Base-by-base conservation (phyloP, 306 rosid species). In the Acacia melanoxylon region DNA sequence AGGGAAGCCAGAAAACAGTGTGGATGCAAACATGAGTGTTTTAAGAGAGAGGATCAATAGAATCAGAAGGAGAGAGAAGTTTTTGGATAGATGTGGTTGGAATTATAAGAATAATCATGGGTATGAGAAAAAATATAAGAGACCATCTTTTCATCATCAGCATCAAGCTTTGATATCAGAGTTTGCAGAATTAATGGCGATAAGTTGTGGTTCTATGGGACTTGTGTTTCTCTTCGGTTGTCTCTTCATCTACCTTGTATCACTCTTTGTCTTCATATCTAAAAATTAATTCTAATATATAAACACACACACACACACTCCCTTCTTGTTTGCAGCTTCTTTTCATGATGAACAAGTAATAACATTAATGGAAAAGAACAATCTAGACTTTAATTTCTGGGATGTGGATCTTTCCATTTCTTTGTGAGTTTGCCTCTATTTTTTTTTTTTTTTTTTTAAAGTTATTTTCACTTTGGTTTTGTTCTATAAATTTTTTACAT, bases 1-100 rank as follows among this genome's bases (percentile, higher is more conserved):
- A 90, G 91, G 85, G 69, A 85, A 80, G 62, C 51, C 76, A 54
- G 76, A 74, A 68, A 88, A 88, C 62, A 81, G 72, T 77, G 94
- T 90, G 42, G 94, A 90, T 74, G 85, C 86, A 51, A 90, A 88
- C 70, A 22, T 90, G 79, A 88, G 74, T 35, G 77, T 90, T 27
- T 69, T 90, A 17, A 85, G 72, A 70, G 79, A 62, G 73, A 88
- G 89, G 80, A 86, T 85, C 68, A 19, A 83, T 37, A 51, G 82
- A 63, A 31, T 88, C 79, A 85, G 74, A 61, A 79, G 65, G 80
- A 88, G 70, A 58, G 90, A 88, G 80, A 83, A 10, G 44, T 13
- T 83, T 10, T 15, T 31, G 33, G 10, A 77, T 1, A 72, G 56
- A 79, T 33, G 63, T 31, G 91, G 87, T 16, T 87, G 89, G 88